Evolutionary conservation across 441 rosid species (phyloP), one percentile per base, ranked within the genome.

Genomic region (Eutrema salsugineum): DNA sequence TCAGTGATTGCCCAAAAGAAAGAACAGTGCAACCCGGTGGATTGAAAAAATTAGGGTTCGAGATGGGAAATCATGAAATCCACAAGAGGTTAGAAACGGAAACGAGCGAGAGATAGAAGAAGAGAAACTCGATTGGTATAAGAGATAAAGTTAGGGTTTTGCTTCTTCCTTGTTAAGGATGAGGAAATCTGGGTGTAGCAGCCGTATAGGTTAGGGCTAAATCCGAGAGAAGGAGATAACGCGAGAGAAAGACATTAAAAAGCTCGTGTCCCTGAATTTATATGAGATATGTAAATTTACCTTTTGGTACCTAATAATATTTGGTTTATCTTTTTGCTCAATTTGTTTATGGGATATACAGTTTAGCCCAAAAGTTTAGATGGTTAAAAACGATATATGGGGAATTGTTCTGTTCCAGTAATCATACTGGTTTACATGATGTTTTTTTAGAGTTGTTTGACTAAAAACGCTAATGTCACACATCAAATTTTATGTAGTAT

Each of bases 121-220:
- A 50, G 44, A 38, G 51, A 49, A 49, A 17, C 17, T 11, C 42
- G 19, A 65, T 66, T 40, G 46, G 5, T 66, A 28, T 0, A 27
- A 27, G 40, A 4, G 7, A 4, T 32, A 33, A 1, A n/a, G 16
- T 67, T 51, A 51, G 73, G 73, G 64, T 44, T 68, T 61, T 61
- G 33, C 16, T 42, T 66, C 33, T 33, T 49, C 30, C 11, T 16
- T 61, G 14, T 11, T 7, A 22, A 49, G 35, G 63, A 74, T 61
- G 78, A 67, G 73, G 73, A 60, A 75, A 61, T 68, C 73, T 68
- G 78, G 49, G 66, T 42, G 64, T 11, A 35, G 73, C 73, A 74
- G 73, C 78, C 78, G 68, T 74, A 74, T 66, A 59, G 63, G 50
- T 51, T 67, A 67, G 68, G 68, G 68, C 62, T 59, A 33, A 67